Conservation (phyloP, 192 early-diverging fungal species). For the Spinellus fusiger region DNA sequence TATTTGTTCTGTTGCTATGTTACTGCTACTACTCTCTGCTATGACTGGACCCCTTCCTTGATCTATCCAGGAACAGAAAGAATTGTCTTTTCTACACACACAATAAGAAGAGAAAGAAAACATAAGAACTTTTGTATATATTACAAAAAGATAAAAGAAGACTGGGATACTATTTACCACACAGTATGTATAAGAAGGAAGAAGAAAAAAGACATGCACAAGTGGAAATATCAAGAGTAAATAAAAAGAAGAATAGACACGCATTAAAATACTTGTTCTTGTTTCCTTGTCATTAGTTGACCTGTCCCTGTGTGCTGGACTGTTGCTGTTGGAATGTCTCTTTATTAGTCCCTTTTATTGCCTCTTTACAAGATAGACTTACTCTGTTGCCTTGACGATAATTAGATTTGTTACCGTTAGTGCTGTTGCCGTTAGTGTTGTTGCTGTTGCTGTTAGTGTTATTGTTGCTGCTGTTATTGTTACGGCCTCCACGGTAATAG, state of each 20-base stretch:
- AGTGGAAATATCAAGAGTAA: too few species aligned
- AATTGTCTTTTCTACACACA: not conserved
- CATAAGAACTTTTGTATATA: not conserved
- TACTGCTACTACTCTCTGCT: too few species aligned
- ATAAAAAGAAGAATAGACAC: too few species aligned
- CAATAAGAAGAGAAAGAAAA: not conserved
- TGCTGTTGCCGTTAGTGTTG: not conserved
- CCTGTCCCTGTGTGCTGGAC: not conserved
- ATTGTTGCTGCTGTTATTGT: not conserved
- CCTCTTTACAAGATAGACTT: too few species aligned
- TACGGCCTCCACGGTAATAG: slow-evolving; percentile 35
- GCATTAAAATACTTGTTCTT: too few species aligned
- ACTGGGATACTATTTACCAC: too few species aligned
- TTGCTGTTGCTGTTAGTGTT: not conserved
- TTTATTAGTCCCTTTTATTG: too few species aligned
- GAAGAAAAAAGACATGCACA: not conserved
- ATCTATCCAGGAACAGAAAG: too few species aligned
- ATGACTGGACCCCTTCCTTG: too few species aligned
- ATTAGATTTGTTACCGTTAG: not conserved
- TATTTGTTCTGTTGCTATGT: too few species aligned
- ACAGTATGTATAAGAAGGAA: not conserved
- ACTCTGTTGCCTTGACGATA: not conserved
- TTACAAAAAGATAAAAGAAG: not conserved
- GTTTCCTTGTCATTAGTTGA: too few species aligned
- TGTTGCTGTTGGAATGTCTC: not conserved